Base-by-base conservation (phyloP, 129 eudicot genomes). In the Flaveria brownii region DNA sequence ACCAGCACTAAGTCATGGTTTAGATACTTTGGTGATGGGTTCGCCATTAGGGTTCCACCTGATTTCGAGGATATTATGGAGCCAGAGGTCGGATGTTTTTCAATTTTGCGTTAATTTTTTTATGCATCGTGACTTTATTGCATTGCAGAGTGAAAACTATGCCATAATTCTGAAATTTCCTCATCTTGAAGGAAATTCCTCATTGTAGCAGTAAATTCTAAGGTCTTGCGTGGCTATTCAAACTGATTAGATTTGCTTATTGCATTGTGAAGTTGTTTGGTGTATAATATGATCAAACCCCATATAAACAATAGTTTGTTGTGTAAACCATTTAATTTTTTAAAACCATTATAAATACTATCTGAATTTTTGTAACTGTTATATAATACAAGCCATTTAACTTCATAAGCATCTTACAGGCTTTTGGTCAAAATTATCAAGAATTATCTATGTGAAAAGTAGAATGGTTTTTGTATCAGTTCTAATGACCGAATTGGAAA, bases 1-100 rank as follows among this genome's bases (percentile, higher is more conserved):
- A 84, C 90, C 49, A 94, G 91, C 78, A 94, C 98, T 33, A 88
- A 86, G 84, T 91, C 97, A 20, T 94, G 98, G 98, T 91, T 88
- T 82, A 87, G 86, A 67, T 94, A 82, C 78, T 94, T 72, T 70
- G 98, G 98, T 52, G 87, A 79, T 83, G 98, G 98, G 17, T 94
- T 94, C 47, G 88, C 97, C 30, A 91, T 94, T 64, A 82, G 98
- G 47, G 85, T 94, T 33, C 98, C 98, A 0, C 98, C 98, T 64
- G 73, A 84, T 14, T 94, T 94, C 72, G 73, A 87, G 73, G 97
- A 94, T 80, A 70, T 91, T 59, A 86, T 72, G 77, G 98, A 91
- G 85, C 98, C 98, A 54, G 98, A 94, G 93, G 98, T 93, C 7
- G 22, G 71, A 13, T 17, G 41, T 2, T 30, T 14, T 52, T 63